Percentiles rank a stretch among this genome's conserved stretches.
Evolutionary conservation across 495 filamentous ascomycete genomes (phyloP).

Genomic region (Neurospora tetrasperma): DNA sequence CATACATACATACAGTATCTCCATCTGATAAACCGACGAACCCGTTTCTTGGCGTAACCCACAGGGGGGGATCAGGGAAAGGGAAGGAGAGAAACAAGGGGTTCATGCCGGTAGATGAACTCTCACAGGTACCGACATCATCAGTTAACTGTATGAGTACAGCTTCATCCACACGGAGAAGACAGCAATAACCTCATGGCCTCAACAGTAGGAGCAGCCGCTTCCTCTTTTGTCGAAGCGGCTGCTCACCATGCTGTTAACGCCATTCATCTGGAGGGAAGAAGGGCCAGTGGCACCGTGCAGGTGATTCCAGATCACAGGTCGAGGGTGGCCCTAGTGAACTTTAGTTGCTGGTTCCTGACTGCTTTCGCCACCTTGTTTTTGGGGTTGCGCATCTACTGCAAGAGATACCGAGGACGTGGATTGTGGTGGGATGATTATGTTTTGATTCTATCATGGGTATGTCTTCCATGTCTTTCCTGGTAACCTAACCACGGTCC

Average conservation of each 20-base stretch:
- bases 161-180: not conserved
- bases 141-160: not conserved
- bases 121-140: not conserved
- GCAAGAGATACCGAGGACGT: conserved; percentile 23
- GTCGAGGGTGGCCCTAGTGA: conserved; percentile 19
- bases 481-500: too few relatives aligned
- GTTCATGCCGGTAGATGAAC: not conserved
- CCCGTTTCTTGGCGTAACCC: not conserved
- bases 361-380: conserved; percentile 26
- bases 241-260: not conserved
- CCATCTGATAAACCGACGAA: not conserved
- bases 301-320: not conserved
- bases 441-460: conserved; percentile 29
- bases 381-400: conserved; percentile 25
- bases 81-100: not conserved
- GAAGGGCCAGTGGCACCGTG: not conserved
- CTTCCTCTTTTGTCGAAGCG: not conserved
- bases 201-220: not conserved
- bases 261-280: not conserved
- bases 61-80: not conserved
- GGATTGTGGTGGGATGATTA: conserved; percentile 30
- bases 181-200: not conserved
- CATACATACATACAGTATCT: not conserved
- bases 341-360: conserved; percentile 31
- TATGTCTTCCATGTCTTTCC: conserved; percentile 9